Evolutionary conservation across 192 early-diverging fungal species (phyloP).

Genomic region (Diversispora epigaea): DNA sequence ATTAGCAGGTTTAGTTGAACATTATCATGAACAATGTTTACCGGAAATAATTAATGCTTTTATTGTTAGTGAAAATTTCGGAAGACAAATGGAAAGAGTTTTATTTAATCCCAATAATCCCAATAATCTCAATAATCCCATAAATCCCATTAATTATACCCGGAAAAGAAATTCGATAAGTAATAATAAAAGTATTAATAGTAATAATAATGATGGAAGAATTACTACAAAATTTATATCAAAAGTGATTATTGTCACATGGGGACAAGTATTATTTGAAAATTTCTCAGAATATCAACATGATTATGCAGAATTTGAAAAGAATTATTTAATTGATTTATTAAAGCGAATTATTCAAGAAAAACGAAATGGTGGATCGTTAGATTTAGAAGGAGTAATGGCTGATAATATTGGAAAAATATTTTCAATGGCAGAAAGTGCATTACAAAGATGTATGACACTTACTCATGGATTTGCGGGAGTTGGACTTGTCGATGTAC

Average conservation of each 20-base stretch:
- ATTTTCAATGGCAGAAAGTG: constrained; percentile 44
- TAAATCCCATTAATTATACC: too few species aligned
- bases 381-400: constrained; percentile 49
- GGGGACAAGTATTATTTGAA: constrained; percentile 65
- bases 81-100: constrained; percentile 51
- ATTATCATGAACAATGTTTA: constrained; percentile 41
- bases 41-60: constrained; percentile 49
- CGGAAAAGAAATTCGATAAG: too few species aligned
- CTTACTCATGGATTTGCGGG: constrained; percentile 67
- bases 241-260: constrained; percentile 46
- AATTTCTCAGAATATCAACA: constrained; percentile 64
- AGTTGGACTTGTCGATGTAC: constrained; percentile 49
- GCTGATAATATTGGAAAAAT: constrained; percentile 50
- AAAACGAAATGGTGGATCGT: constrained; percentile 31
- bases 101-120: constrained; percentile 44
- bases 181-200: too few species aligned
- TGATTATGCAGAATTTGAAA: constrained; percentile 58
- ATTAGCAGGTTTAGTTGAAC: constrained; percentile 32
- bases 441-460: constrained; percentile 50
- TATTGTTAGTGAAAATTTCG: constrained; percentile 55
- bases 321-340: constrained; percentile 45
- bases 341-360: constrained; percentile 34
- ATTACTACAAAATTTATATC: background rate
- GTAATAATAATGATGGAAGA: too few species aligned
- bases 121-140: background rate